Conservation (phyloP, 768 basidiomycete species). For the Lactarius pseudohatsudake region DNA sequence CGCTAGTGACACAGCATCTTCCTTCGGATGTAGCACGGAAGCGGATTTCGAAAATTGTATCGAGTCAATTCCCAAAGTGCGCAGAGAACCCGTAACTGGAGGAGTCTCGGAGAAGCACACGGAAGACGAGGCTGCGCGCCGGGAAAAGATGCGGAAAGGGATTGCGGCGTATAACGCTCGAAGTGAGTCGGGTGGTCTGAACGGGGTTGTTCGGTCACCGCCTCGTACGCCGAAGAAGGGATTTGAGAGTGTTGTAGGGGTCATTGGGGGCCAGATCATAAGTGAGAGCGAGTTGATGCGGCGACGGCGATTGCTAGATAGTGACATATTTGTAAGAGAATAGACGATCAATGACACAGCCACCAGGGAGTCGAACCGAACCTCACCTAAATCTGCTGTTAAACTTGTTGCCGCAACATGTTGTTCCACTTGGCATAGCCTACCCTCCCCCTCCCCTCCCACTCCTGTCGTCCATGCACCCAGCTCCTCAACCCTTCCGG, state of each 20-base stretch:
- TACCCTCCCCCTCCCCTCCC: slow-evolving; percentile 2
- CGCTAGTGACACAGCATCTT: slow-evolving; percentile 31
- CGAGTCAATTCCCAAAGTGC: slow-evolving; percentile 66
- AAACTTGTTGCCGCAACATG: slow-evolving; percentile 25
- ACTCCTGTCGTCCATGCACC: slow-evolving; percentile 27
- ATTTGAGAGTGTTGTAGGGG: slow-evolving; percentile 45
- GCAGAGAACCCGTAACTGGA: slow-evolving; percentile 31
- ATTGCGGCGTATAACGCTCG: slow-evolving; percentile 5
- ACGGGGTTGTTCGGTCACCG: slow-evolving; percentile 14
- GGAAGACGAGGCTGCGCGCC: slow-evolving; percentile 31
- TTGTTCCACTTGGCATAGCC: slow-evolving; percentile 20
- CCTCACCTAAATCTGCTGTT: slow-evolving; percentile 27
- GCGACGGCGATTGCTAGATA: slow-evolving; percentile 72
- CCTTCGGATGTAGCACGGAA: slow-evolving; percentile 45
- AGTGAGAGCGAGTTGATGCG: slow-evolving; percentile 78
- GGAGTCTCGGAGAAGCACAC: slow-evolving; percentile 27
- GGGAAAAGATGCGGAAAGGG: slow-evolving; percentile 20
- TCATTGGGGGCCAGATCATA: slow-evolving; percentile 62
- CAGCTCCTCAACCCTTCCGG: slow-evolving; percentile 25
- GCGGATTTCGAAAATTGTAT: slow-evolving; percentile 73
- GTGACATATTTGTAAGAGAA: slow-evolving; percentile 54
- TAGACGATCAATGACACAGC: slow-evolving; percentile 26
- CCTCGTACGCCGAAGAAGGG: slow-evolving; percentile 24
- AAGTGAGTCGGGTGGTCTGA: background rate
- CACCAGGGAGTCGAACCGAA: slow-evolving; percentile 11